Base-by-base conservation (phyloP, 306 rosid genomes). In the Senna siamea region DNA sequence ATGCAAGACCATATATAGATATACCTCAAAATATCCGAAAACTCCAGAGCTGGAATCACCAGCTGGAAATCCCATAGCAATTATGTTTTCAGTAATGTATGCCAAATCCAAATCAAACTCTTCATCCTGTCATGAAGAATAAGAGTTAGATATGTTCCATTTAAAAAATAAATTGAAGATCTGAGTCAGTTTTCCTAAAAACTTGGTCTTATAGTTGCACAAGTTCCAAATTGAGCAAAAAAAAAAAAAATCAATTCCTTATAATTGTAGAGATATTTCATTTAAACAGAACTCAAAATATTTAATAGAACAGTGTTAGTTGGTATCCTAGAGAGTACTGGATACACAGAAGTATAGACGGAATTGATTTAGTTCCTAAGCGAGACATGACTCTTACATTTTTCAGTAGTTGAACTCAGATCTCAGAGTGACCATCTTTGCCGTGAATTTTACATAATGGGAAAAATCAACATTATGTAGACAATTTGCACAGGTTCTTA, bases 31-130 rank as follows among this genome's bases (percentile, higher is more conserved):
- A 78, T 76, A 93, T 81, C 97, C 98, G 22, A 93, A 85, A 76
- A 93, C 26, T 32, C 97, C 98, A 56, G 98, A 93, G 86, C 96
- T 90, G 34, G 89, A 62, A 83, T 92, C 94, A 70, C 97, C 98
- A 65, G 89, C 97, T 1, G 97, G 98, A 83, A 93, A 93, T 73
- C 98, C 98, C 98, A 93, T 91, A 12, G 97, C 89, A 62, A 93
- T 87, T 66, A 93, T 82, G 76, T 93, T 93, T 76, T 93, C 98
- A 23, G 97, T 90, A 80, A 93, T 91, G 74, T 91, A 93, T 7
- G 97, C 70, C 93, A 93, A 69, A 81, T 91, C 98, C 84, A 93
- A 85, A 84, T 91, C 98, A 85, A 93, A 93, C 51, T 85, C 98
- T 43, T 82, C 96, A 71, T 89, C 98, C 98, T 93, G 88, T 65